phyloP scores from a whole-genome alignment of 805 yeast species.

The Wickerhamiella australiensis region DNA sequence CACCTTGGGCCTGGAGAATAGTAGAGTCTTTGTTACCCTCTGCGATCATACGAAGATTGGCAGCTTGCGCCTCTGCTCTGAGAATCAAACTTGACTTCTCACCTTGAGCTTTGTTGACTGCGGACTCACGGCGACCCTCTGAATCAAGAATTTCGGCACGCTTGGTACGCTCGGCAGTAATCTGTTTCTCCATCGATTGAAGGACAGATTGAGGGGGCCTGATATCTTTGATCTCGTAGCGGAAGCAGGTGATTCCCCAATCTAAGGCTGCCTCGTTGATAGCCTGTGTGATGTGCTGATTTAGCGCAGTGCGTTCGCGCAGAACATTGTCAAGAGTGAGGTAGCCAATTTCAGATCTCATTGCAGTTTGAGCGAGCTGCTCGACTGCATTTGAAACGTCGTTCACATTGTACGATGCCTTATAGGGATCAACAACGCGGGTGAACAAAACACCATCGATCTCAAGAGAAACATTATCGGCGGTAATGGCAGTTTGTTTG shows the following conservation, averaged over 20 bases:
- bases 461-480: slow-evolving; percentile 69
- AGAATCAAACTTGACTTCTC: slow-evolving; percentile 54
- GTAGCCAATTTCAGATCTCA: slow-evolving; percentile 76
- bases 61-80: slow-evolving; percentile 56
- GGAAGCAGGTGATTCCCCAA: slow-evolving; percentile 71
- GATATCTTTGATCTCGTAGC: slow-evolving; percentile 74
- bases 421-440: slow-evolving; percentile 63
- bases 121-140: slow-evolving; percentile 65
- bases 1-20: slow-evolving; percentile 5
- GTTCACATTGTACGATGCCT: slow-evolving; percentile 74
- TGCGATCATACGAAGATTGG: slow-evolving; percentile 52
- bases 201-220: slow-evolving; percentile 74
- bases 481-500: slow-evolving; percentile 69
- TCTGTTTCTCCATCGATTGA: slow-evolving; percentile 80
- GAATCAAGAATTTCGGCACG: slow-evolving; percentile 74
- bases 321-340: slow-evolving; percentile 62
- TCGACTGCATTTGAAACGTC: slow-evolving; percentile 70
- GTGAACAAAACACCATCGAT: slow-evolving; percentile 71
- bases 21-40: slow-evolving; percentile 17
- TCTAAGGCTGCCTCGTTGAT: slow-evolving; percentile 69
- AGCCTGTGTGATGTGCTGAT: slow-evolving; percentile 54
- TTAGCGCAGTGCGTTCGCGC: slow-evolving; percentile 59
- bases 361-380: slow-evolving; percentile 75
- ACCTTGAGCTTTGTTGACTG: slow-evolving; percentile 71
- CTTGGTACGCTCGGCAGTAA: slow-evolving; percentile 69